Evolutionary conservation across 305 asterid genomes (phyloP).

Genomic region (Fraxinus sp.): DNA sequence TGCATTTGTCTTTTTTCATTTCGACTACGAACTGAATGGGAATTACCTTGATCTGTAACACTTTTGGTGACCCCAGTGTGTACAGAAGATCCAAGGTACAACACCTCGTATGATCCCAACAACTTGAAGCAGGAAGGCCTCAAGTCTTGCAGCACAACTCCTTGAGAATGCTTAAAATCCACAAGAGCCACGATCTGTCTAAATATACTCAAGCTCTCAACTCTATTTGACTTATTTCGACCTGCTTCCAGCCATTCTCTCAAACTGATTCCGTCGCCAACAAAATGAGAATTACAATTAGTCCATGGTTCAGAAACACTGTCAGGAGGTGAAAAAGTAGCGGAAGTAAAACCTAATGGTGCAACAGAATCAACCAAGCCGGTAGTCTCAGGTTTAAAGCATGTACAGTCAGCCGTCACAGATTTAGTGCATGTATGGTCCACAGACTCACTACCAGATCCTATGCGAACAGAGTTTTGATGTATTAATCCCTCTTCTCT

Average conservation of each 20-base stretch:
- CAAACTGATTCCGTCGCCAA: slow-evolving; percentile 50
- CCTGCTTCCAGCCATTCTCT: slow-evolving; percentile 75
- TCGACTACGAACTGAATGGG: slow-evolving; percentile 30
- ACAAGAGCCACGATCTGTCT: slow-evolving; percentile 74
- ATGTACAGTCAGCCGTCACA: background rate
- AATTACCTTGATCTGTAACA: slow-evolving; percentile 36
- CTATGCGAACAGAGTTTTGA: slow-evolving; percentile 26
- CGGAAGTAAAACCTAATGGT: slow-evolving; percentile 12
- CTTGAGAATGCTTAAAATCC: slow-evolving; percentile 67
- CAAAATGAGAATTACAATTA: slow-evolving; percentile 31
- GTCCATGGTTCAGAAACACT: slow-evolving; percentile 37
- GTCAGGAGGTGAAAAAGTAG: slow-evolving; percentile 18
- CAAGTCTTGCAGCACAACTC: slow-evolving; percentile 58
- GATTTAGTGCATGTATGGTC: slow-evolving; percentile 22
- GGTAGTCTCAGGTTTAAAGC: background rate
- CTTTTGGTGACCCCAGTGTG: slow-evolving; percentile 30
- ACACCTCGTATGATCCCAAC: slow-evolving; percentile 51
- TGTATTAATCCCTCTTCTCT: slow-evolving; percentile 42
- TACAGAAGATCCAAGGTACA: slow-evolving; percentile 59
- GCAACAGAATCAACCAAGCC: slow-evolving; percentile 17
- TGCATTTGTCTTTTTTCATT: slow-evolving; percentile 47
- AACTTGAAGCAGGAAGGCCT: slow-evolving; percentile 78
- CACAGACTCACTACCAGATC: slow-evolving; percentile 22
- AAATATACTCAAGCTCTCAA: slow-evolving; percentile 64
- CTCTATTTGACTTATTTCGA: slow-evolving; percentile 51